Conservation (phyloP, 805 yeast genomes). For the Candida ulmi region DNA sequence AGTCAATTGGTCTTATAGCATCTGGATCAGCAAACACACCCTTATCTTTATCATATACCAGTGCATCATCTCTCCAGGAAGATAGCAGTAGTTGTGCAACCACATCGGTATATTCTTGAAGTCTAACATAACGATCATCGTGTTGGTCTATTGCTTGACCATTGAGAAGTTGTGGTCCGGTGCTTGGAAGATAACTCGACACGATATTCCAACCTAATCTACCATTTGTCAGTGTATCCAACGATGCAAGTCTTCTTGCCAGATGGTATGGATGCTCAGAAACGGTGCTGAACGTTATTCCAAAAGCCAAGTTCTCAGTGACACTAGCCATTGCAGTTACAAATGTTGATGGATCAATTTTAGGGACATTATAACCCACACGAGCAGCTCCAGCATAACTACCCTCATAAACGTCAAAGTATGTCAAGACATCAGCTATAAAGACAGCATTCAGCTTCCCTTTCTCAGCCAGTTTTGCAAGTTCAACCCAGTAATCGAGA, state of each 20-base stretch:
- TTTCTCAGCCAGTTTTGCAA: slow-evolving; percentile 28
- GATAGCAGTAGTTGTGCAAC: slow-evolving; percentile 29
- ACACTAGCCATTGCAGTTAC: slow-evolving; percentile 34
- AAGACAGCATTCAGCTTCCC: slow-evolving; percentile 32
- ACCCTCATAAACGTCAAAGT: slow-evolving; percentile 32
- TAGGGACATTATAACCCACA: slow-evolving; percentile 27
- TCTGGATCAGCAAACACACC: slow-evolving; percentile 29
- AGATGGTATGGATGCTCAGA: slow-evolving; percentile 35
- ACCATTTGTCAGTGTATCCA: slow-evolving; percentile 35
- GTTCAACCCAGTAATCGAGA: slow-evolving; percentile 19
- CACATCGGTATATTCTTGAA: slow-evolving; percentile 33
- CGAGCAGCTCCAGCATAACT: slow-evolving; percentile 28
- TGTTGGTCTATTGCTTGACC: slow-evolving; percentile 30
- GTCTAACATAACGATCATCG: slow-evolving; percentile 31
- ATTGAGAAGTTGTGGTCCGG: slow-evolving; percentile 31
- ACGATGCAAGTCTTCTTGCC: slow-evolving; percentile 32
- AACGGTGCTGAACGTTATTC: slow-evolving; percentile 33
- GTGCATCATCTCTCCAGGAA: slow-evolving; percentile 34
- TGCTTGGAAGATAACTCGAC: slow-evolving; percentile 31
- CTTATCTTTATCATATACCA: slow-evolving; percentile 11
- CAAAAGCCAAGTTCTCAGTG: slow-evolving; percentile 30
- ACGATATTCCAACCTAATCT: slow-evolving; percentile 40
- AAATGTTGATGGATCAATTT: slow-evolving; percentile 31
- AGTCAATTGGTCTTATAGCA: slow-evolving; percentile 31
- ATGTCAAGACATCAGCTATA: slow-evolving; percentile 32